Evolutionary conservation across 1,284 basidiomycete genomes (phyloP).

Genomic region (Ustilago trichophora): DNA sequence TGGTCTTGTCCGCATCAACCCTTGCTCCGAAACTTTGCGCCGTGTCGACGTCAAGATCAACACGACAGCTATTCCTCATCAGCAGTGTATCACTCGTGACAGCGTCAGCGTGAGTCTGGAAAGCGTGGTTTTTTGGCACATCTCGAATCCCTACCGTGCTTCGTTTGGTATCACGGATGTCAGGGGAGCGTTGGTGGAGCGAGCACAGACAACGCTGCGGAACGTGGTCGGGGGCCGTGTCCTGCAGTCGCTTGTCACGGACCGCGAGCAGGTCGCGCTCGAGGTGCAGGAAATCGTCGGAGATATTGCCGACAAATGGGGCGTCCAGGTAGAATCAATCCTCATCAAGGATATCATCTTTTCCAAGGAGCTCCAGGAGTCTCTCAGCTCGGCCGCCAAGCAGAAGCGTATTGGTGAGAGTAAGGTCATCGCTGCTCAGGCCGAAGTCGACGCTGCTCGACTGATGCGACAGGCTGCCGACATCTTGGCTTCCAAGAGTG

Average conservation of each 20-base stretch:
- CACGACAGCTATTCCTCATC: conserved; percentile 83
- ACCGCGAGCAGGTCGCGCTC: conserved; percentile 93
- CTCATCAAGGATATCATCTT: conserved; percentile 86
- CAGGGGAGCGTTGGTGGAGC: conserved; percentile 84
- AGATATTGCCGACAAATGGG: conserved; percentile 75
- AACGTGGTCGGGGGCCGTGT: conserved; percentile 88
- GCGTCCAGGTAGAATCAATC: conserved; percentile 92
- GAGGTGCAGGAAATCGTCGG: conserved; percentile 92
- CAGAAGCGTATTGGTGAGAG: conserved; percentile 92
- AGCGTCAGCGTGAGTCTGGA: conserved; percentile 88
- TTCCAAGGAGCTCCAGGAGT: conserved; percentile 87
- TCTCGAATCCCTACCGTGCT: conserved; percentile 71
- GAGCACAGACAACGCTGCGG: conserved; percentile 92
- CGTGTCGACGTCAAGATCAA: conserved; percentile 89
- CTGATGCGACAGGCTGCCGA: conserved; percentile 83
- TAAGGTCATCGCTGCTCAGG: conserved; percentile 94
- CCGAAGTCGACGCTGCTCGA: conserved; percentile 91
- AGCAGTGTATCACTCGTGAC: conserved; percentile 76
- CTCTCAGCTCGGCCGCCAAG: conserved; percentile 89
- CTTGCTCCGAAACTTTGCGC: conserved; percentile 80
- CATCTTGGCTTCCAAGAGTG: conserved; percentile 73
- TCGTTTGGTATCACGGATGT: conserved; percentile 91
- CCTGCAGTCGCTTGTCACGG: conserved; percentile 72
- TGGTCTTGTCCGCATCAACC: conserved; percentile 88
- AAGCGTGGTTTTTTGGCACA: conserved; percentile 87